Evolutionary conservation across 805 yeast genomes (phyloP).

Genomic region (Metschnikowia corniflorae): DNA sequence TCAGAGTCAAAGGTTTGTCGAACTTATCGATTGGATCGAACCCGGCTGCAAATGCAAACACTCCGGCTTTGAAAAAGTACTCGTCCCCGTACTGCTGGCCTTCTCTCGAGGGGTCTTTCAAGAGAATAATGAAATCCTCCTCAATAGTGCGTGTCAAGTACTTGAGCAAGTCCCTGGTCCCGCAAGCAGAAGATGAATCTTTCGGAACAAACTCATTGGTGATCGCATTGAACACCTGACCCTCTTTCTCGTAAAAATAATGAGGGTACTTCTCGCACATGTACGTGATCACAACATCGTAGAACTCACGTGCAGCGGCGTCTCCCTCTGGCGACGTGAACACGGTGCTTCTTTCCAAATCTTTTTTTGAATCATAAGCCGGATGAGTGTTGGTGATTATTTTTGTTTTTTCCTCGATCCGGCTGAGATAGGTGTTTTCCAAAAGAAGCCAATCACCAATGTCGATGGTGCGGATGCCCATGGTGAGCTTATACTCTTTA

Average conservation of each 20-base stretch:
- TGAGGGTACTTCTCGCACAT: constrained; percentile 39
- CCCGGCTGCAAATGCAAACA: constrained; percentile 46
- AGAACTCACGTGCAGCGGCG: constrained; percentile 36
- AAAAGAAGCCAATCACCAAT: constrained; percentile 41
- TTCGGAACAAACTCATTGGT: constrained; percentile 24
- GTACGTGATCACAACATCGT: constrained; percentile 28
- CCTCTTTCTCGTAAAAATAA: constrained; percentile 25
- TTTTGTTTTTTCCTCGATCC: constrained; percentile 25
- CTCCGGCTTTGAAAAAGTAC: constrained; percentile 41
- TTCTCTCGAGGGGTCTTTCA: constrained; percentile 30
- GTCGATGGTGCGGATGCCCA: constrained; percentile 23
- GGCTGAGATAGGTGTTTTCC: constrained; percentile 32
- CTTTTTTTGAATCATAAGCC: constrained; percentile 26
- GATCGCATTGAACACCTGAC: constrained; percentile 25
- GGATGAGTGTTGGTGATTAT: constrained; percentile 33
- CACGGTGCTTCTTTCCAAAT: constrained; percentile 28
- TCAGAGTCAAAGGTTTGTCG: constrained; percentile 34
- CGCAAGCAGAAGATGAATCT: constrained; percentile 4
- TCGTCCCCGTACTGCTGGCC: constrained; percentile 33
- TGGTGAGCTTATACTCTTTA: constrained; percentile 42
- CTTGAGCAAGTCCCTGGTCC: constrained; percentile 19
- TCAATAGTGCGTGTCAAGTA: constrained; percentile 31
- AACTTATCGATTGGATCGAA: constrained; percentile 38
- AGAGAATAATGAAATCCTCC: constrained; percentile 39
- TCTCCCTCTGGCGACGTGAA: constrained; percentile 31